Base-by-base conservation (phyloP, 139 green algal genomes). In the Yamagishiella unicocca region DNA sequence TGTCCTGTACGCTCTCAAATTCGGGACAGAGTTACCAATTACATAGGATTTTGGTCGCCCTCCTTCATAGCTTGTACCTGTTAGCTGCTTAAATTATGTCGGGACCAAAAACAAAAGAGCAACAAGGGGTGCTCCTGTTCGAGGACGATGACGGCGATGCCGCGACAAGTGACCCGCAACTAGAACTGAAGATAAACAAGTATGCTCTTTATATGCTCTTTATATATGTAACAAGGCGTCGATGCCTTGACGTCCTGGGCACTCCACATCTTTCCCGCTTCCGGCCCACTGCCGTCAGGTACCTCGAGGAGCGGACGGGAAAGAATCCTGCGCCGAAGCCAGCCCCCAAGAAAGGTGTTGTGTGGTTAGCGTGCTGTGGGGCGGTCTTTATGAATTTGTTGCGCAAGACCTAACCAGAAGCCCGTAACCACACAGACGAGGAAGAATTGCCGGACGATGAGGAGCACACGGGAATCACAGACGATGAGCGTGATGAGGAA, bases 111-210 rank as follows among this genome's bases (percentile, higher is more conserved):
- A 31, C 70, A 31, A 78, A 78, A 35, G 70, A 19, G 17, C 29
- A 64, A 17, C 42, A 80, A 64, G 43, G 43, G 24, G 72, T 80
- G 6, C 75, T 71, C 2, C 22, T 83, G 21, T 83, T 83, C 27
- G 50, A 71, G 1, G 75, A 83, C 53, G 75, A 83, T 2, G 50
- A 37, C 4, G 75, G 24, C 22, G 53, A 70, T 21, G 46, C 45
- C 45, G 12, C 74, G 21, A 67, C 53, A 19, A 53, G 24, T 19
- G 75, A 83, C 53, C 75, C 75, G 31, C 33, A 70, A 5, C 50
- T 83, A 21, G 1, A 70, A 25, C 33, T 71, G 35, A 70, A 83
- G 37, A 83, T 83, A 50, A 70, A 53, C 54, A 50, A 83, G 75
- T 70, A 46, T 50, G 4, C 33, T 1, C 46, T 80, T n/a, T 2